Evolutionary conservation across 306 rosid genomes (phyloP).

Genomic region (Citrullus mucosospermus): DNA sequence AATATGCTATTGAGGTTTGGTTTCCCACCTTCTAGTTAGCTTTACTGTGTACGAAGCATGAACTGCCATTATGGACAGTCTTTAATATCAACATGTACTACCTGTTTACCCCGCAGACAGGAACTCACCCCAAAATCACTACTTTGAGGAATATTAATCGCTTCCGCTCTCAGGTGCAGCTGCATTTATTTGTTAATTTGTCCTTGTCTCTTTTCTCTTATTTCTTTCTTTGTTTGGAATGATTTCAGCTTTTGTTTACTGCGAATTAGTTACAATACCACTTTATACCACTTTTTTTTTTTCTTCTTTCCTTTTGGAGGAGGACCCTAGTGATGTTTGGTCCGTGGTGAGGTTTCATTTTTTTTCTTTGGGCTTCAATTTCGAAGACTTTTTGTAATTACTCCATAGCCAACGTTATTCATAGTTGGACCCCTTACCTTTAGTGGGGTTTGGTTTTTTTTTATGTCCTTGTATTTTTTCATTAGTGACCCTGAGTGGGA

Average conservation of each 20-base stretch:
- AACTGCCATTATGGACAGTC: not conserved
- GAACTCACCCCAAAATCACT: slow-evolving; percentile 90
- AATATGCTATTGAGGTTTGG: slow-evolving; percentile 80
- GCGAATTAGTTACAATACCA: not conserved
- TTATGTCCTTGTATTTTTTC: too few relatives aligned
- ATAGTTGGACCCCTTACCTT: too few relatives aligned
- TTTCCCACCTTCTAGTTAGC: slow-evolving; percentile 10
- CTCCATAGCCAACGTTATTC: too few relatives aligned
- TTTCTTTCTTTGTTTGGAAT: not conserved
- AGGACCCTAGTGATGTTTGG: too few relatives aligned
- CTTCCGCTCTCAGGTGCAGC: slow-evolving; percentile 78
- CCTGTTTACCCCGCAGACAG: slow-evolving; percentile 50
- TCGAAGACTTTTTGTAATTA: too few relatives aligned
- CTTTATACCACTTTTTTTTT: too few relatives aligned
- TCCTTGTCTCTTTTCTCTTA: not conserved
- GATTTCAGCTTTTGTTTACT: not conserved
- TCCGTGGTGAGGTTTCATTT: too few relatives aligned
- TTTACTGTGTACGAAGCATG: not conserved
- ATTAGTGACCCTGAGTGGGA: not conserved
- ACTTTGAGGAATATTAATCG: slow-evolving; percentile 67
- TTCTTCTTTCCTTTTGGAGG: not conserved
- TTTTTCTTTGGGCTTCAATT: too few relatives aligned
- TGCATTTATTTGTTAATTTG: not conserved
- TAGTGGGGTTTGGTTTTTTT: too few relatives aligned
- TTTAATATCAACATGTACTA: not conserved